Base-by-base conservation (phyloP, 768 basidiomycete genomes). In the Grammothele lineata region DNA sequence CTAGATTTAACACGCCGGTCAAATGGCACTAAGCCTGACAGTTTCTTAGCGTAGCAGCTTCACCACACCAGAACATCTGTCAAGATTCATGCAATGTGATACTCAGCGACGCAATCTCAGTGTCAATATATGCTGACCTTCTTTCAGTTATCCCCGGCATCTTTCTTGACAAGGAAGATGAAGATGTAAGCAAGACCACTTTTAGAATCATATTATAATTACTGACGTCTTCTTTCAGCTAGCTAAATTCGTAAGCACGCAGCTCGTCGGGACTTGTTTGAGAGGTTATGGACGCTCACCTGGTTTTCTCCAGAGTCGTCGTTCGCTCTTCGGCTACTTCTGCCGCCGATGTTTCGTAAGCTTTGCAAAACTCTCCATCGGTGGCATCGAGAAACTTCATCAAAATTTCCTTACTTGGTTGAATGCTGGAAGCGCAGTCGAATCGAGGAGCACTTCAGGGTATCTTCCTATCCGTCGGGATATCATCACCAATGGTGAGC, bases 251-350 rank as follows among this genome's bases (percentile, higher is more conserved):
- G n/a, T n/a, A n/a, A n/a, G n/a, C n/a, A n/a, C n/a, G n/a, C n/a
- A n/a, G n/a, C n/a, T n/a, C n/a, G n/a, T n/a, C n/a, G n/a, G n/a
- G n/a, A n/a, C n/a, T n/a, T n/a, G n/a, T n/a, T n/a, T n/a, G n/a
- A n/a, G n/a, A n/a, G n/a, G n/a, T n/a, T n/a, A n/a, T n/a, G n/a
- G n/a, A n/a, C n/a, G n/a, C n/a, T n/a, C n/a, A n/a, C n/a, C n/a
- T n/a, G n/a, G n/a, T n/a, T n/a, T n/a, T n/a, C n/a, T n/a, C n/a
- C 38, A 91, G 89, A 72, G 71, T 43, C 80, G 85, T 22, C 81
- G 86, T 17, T 92, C 90, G 2, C 66, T 87, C 18, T 87, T 91
- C 62, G 91, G 88, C 2, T 87, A 80, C 57, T 92, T 91, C 59
- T 81, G 78, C 55, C 83, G 89, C 38, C 75, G 90, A 33, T 89